phyloP scores from a whole-genome alignment of 2,329 filamentous ascomycete genomes.

The Fusarium tricinctum region DNA sequence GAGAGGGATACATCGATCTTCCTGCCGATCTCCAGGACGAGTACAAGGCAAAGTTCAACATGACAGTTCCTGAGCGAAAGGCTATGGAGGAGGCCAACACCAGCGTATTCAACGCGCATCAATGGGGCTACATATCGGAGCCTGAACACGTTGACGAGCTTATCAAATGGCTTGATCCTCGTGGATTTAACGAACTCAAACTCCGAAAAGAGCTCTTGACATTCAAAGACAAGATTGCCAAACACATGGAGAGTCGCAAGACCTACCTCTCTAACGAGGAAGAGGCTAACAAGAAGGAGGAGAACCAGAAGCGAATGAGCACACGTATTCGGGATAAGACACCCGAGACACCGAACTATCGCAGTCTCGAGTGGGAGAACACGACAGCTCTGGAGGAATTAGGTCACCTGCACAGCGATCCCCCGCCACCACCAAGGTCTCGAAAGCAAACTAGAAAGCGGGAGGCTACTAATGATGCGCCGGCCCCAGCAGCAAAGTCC shows the following conservation, averaged over 20 bases:
- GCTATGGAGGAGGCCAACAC: slow-evolving; percentile 86
- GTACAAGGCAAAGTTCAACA: slow-evolving; percentile 82
- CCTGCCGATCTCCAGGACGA: slow-evolving; percentile 77
- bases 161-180: slow-evolving; percentile 88
- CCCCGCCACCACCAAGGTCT: slow-evolving; percentile 65
- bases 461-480: slow-evolving; percentile 56
- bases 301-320: slow-evolving; percentile 61
- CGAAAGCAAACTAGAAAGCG: slow-evolving; percentile 68
- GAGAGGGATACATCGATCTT: slow-evolving; percentile 87
- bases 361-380: slow-evolving; percentile 69
- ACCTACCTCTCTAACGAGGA: slow-evolving; percentile 69
- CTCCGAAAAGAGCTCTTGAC: slow-evolving; percentile 86
- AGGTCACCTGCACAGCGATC: slow-evolving; percentile 70
- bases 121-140: slow-evolving; percentile 95
- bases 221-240: slow-evolving; percentile 81
- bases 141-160: slow-evolving; percentile 82
- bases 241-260: slow-evolving; percentile 84
- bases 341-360: slow-evolving; percentile 61
- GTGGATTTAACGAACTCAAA: slow-evolving; percentile 87
- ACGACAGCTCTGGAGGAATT: slow-evolving; percentile 69
- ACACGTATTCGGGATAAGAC: slow-evolving; percentile 62
- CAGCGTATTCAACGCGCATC: slow-evolving; percentile 78
- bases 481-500: slow-evolving; percentile 51
- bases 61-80: slow-evolving; percentile 89
- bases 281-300: slow-evolving; percentile 57